phyloP scores from a whole-genome alignment of 2,329 filamentous ascomycete genomes.

The Keithomyces neogunnii region DNA sequence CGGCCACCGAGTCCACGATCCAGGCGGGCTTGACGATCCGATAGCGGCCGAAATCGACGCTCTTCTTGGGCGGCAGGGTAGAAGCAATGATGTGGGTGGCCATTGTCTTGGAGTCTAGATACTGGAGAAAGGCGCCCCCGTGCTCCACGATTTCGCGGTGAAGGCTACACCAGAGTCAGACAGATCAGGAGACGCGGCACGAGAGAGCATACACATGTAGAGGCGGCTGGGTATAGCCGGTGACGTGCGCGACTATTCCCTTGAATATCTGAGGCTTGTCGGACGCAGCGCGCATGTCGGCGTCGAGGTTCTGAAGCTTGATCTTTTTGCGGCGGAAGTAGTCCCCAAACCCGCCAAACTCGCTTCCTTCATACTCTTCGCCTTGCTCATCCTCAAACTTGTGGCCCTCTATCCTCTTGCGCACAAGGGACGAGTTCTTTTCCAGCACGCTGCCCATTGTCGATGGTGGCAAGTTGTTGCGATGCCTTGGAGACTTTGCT shows the following conservation, averaged over 20 bases:
- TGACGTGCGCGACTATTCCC: slow-evolving; percentile 83
- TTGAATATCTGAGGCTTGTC: slow-evolving; percentile 82
- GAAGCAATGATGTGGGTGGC: slow-evolving; percentile 95
- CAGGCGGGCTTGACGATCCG: slow-evolving; percentile 91
- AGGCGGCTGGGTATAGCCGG: slow-evolving; percentile 92
- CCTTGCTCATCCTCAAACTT: slow-evolving; percentile 73
- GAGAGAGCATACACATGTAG: slow-evolving; percentile 54
- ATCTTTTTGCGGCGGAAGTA: slow-evolving; percentile 96
- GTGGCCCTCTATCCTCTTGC: slow-evolving; percentile 56
- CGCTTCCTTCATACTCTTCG: slow-evolving; percentile 82
- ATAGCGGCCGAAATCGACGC: slow-evolving; percentile 77
- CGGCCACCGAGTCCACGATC: slow-evolving; percentile 82
- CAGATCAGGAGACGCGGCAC: no score
- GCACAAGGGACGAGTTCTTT: slow-evolving; percentile 53
- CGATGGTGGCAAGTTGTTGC: neutral
- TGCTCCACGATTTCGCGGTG: slow-evolving; percentile 82
- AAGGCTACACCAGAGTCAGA: slow-evolving; percentile 36
- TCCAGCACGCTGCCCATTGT: slow-evolving; percentile 53
- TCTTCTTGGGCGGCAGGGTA: slow-evolving; percentile 84
- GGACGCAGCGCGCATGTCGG: slow-evolving; percentile 60
- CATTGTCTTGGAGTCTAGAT: slow-evolving; percentile 87
- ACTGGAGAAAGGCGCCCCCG: slow-evolving; percentile 93
- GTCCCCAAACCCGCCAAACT: slow-evolving; percentile 81
- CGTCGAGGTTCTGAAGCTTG: slow-evolving; percentile 92
- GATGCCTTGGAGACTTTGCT: neutral